Evolutionary conservation across 768 basidiomycete genomes (phyloP), one percentile per base, ranked within the genome.

Genomic region (Leccinum imitatum): DNA sequence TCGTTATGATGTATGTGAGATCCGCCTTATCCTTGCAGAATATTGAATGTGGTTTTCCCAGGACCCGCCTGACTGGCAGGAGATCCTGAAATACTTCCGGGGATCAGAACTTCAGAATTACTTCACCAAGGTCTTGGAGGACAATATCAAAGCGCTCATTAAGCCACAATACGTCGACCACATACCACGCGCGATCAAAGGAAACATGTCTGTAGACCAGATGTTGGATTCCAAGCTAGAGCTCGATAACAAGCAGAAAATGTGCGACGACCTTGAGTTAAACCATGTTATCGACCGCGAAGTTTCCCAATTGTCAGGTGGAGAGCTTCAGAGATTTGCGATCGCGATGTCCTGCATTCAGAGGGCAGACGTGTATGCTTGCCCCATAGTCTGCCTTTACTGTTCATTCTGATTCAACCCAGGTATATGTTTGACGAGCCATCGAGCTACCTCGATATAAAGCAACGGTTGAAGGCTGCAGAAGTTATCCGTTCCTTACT

Each of bases 121-220:
- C 79, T 99, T 99, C 77, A 98, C 97, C 54, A 98, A 98, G 76
- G 94, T 98, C 6, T 82, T 99, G 19, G 97, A 98, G 76, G 97
- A 99, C 76, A 95, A 99, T 71, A 80, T 98, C 72, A 98, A 98
- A 79, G 95, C 97, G 1, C 84, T 99, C 62, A 98, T 98, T 75
- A 99, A 99, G 77, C 97, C 97, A 1, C 97, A 99, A 84, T 99
- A 99, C 73, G 97, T 99, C 64, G 97, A 99, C 73, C 95, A 98
- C 74, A 98, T 99, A 69, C 97, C 97, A 4, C 86, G 89, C 47
- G 93, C 94, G 44, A 92, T 99, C 81, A 96, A 98, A 76, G 94
- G 90, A 56, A 81, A 78, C 52, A 83, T 92, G 82, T 89, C 89
- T 3, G 95, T 99, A 27, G 79, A 82, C 6, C 81, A 93, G 70